phyloP scores from a whole-genome alignment of 2,329 filamentous ascomycete genomes.

The Epichloe sp. region DNA sequence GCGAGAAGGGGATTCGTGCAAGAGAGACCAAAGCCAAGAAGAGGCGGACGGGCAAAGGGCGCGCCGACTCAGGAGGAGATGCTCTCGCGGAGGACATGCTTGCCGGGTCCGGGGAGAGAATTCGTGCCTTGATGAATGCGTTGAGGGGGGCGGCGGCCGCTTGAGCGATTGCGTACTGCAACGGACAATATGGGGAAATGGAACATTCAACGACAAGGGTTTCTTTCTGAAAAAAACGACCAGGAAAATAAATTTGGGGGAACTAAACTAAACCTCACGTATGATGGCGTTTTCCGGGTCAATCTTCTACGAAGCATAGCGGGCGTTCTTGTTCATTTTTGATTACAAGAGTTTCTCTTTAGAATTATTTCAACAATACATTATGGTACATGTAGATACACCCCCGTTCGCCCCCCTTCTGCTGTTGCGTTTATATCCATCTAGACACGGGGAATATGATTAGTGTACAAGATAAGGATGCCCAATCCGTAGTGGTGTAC shows the following conservation, averaged over 20 bases:
- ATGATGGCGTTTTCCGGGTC: not conserved
- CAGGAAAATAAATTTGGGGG: no score
- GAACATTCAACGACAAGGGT: no score
- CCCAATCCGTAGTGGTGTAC: no score
- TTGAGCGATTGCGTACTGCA: not conserved
- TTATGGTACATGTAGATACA: not conserved
- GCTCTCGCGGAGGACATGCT: constrained; percentile 29
- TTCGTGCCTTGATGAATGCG: constrained; percentile 26
- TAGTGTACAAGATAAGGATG: not conserved
- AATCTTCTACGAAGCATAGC: not conserved
- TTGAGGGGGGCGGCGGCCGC: constrained; percentile 12
- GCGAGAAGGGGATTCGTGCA: constrained; percentile 34
- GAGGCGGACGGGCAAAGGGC: constrained; percentile 23
- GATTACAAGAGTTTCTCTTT: not conserved
- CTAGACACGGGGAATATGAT: not conserved
- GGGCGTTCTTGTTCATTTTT: not conserved
- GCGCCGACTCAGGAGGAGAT: constrained; percentile 23
- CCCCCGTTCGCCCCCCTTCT: not conserved
- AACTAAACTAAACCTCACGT: not conserved
- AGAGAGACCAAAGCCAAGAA: constrained; percentile 33
- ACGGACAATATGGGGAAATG: no score
- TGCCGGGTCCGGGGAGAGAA: constrained; percentile 29
- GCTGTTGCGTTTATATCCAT: not conserved
- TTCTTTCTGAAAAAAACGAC: accelerated
- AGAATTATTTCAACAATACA: not conserved